A percentile compares a stretch with the other conserved stretches of the same genome.
phyloP scores from a whole-genome alignment of 2,329 filamentous ascomycete genomes.

The Phoma herbarum region DNA sequence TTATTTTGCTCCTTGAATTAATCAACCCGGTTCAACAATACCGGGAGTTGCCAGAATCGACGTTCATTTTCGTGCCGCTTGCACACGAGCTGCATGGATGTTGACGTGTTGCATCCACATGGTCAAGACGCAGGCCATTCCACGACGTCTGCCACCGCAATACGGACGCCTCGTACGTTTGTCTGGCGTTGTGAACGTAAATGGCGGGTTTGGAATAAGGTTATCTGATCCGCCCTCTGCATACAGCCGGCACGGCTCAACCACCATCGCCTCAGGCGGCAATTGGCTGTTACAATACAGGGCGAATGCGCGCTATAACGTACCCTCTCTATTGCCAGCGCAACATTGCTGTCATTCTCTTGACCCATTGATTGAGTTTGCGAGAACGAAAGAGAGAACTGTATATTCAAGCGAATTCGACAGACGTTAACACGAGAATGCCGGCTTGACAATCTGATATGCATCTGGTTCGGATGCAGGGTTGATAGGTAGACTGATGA shows the following conservation, averaged over 20 bases:
- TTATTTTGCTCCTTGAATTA: constrained; percentile 19
- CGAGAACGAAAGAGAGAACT: constrained; percentile 8
- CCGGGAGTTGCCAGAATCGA: constrained; percentile 8
- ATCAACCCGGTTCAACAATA: constrained; percentile 14
- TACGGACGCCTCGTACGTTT: constrained; percentile 22
- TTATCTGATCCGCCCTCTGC: constrained; percentile 48
- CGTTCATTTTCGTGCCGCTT: background rate
- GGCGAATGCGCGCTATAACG: constrained; percentile 19
- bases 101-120: constrained; percentile 32
- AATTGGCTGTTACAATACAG: constrained; percentile 10
- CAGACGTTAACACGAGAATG: background rate
- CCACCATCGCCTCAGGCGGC: background rate
- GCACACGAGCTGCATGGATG: constrained; percentile 21
- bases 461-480: background rate
- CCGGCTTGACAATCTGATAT: background rate
- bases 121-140: background rate
- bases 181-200: constrained; percentile 2
- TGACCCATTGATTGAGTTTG: background rate
- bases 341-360: background rate
- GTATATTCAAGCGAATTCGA: background rate
- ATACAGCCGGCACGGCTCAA: constrained; percentile 13
- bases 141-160: constrained; percentile 8
- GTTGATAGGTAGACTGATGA: background rate
- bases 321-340: constrained; percentile 12
- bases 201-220: constrained; percentile 25